Conservation (phyloP, 2,329 filamentous ascomycete species). For the Talaromyces sp. region DNA sequence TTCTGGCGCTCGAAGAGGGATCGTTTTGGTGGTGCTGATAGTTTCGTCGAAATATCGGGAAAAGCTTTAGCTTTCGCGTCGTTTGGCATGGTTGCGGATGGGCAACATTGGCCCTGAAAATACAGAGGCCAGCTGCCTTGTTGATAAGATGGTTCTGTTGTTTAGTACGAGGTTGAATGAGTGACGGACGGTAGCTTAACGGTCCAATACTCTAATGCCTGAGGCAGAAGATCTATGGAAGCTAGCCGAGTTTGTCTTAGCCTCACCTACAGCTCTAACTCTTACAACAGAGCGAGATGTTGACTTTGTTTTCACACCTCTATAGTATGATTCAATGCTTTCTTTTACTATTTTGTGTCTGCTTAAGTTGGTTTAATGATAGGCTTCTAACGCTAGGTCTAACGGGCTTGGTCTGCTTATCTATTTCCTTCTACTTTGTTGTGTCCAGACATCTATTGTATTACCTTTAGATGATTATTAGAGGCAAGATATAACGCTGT, state of each 20-base stretch:
- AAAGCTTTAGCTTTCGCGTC: constrained; percentile 50
- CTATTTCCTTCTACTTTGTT: too few species aligned
- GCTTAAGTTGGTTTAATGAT: too few species aligned
- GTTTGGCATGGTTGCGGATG: constrained; percentile 33
- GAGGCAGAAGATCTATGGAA: not conserved
- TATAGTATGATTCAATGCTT: not conserved
- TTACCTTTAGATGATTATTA: too few species aligned
- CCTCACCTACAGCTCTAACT: not conserved
- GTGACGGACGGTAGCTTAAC: not conserved
- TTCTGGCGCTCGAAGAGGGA: constrained; percentile 85
- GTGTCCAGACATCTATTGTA: too few species aligned
- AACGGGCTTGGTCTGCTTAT: too few species aligned
- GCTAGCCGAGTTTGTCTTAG: not conserved
- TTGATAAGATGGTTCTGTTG: not conserved
- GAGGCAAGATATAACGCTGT: too few species aligned
- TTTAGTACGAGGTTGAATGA: not conserved
- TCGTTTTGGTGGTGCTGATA: constrained; percentile 75
- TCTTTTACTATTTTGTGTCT: not conserved
- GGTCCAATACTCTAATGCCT: not conserved
- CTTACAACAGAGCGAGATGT: not conserved
- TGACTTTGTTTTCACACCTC: not conserved
- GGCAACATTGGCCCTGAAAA: not conserved
- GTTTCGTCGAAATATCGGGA: constrained; percentile 71
- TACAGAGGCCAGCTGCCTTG: not conserved
- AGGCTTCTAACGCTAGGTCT: too few species aligned